Percentiles rank a stretch among this genome's conserved stretches.
Conservation (phyloP, 495 filamentous ascomycete genomes). For the Talaromyces ruber region DNA sequence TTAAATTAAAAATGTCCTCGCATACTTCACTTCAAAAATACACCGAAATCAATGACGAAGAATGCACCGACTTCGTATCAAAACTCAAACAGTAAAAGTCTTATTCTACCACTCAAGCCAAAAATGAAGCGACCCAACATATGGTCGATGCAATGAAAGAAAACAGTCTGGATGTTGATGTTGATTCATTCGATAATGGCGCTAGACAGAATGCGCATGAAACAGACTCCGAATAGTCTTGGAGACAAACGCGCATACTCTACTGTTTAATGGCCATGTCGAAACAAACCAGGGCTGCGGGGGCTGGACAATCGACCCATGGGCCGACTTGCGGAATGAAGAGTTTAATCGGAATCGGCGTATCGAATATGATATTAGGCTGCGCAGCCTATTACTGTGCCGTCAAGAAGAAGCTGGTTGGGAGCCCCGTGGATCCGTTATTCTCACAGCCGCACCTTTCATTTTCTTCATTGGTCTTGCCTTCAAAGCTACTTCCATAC, state of each 20-base stretch:
- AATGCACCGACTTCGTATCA: not conserved
- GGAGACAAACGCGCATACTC: not conserved
- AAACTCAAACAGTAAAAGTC: not conserved
- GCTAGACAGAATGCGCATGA: not conserved
- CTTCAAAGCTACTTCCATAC: not conserved
- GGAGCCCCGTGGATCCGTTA: too few species aligned
- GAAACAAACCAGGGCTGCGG: not conserved
- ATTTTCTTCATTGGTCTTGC: not conserved
- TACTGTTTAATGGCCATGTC: not conserved
- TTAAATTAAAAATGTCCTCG: not conserved
- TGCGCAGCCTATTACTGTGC: not conserved
- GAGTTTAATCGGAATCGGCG: not conserved
- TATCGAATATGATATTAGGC: not conserved
- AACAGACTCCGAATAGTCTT: not conserved
- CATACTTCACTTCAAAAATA: not conserved
- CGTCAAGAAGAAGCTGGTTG: not conserved
- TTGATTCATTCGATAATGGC: not conserved
- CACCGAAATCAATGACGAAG: not conserved
- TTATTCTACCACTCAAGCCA: not conserved
- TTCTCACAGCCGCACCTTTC: not conserved
- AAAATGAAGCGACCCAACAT: not conserved
- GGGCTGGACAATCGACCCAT: not conserved
- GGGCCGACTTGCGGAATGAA: not conserved
- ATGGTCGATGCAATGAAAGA: not conserved
- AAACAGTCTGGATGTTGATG: not conserved